These are phyloP conservation scores for Musa schizocarpa DNA, from an alignment of 176 grass and related monocot genomes.

Conservation along the genomic window DNA sequence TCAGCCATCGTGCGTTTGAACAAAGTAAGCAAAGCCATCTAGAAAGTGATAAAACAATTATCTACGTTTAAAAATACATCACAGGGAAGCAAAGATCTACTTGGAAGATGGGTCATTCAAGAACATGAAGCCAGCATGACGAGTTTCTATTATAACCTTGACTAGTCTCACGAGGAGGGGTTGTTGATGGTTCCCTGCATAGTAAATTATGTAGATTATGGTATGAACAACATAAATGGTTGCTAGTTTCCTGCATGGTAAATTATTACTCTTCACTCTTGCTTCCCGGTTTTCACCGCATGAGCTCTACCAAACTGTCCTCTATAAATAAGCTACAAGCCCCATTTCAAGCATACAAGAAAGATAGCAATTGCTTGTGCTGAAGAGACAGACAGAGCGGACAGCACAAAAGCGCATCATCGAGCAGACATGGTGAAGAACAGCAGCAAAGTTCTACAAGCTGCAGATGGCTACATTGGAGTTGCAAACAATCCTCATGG, in stretches of 20 bases:
- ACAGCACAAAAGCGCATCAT: not conserved
- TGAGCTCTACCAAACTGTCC: not conserved
- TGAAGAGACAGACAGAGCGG: conserved; percentile 5
- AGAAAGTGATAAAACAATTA: too few relatives aligned
- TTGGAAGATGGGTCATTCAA: too few relatives aligned
- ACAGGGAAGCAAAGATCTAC: too few relatives aligned
- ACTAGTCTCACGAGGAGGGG: too few relatives aligned
- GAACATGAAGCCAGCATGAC: too few relatives aligned
- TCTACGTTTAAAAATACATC: too few relatives aligned
- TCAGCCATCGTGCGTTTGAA: too few relatives aligned
- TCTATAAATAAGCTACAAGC: conserved; percentile 40
- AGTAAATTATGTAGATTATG: too few relatives aligned
- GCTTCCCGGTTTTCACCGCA: not conserved
- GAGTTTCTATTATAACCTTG: too few relatives aligned
- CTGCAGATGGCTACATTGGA: not conserved
- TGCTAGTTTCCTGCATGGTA: not conserved
- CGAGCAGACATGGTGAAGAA: conserved; percentile 60
- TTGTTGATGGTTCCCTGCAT: too few relatives aligned
- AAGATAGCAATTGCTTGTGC: not conserved
- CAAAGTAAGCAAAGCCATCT: too few relatives aligned
- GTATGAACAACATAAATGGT: too few relatives aligned
- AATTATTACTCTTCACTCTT: not conserved
- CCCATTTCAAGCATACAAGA: not conserved
- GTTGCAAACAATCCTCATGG: not conserved
- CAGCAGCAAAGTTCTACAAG: not conserved